phyloP scores from a whole-genome alignment of 805 yeast genomes.

The Candida montana region DNA sequence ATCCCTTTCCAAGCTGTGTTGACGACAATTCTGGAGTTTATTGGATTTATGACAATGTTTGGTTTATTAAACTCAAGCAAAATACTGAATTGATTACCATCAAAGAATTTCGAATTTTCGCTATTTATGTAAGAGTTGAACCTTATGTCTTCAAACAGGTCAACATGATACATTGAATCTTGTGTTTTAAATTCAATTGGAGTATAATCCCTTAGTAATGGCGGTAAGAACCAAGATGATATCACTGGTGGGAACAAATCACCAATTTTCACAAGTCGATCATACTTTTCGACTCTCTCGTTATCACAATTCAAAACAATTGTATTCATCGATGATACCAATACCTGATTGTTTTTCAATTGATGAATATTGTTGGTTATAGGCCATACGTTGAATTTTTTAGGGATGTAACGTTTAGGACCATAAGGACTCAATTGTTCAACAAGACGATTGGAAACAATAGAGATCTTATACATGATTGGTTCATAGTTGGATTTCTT shows the following conservation, averaged over 20 bases:
- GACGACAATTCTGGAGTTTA: slow-evolving; percentile 14
- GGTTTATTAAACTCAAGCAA: slow-evolving; percentile 21
- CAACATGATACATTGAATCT: slow-evolving; percentile 7
- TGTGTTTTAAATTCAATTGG: slow-evolving; percentile 3
- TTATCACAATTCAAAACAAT: slow-evolving; percentile 15
- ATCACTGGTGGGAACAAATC: slow-evolving; percentile 16
- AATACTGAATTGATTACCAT: slow-evolving; percentile 12
- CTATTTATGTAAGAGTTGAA: slow-evolving; percentile 10
- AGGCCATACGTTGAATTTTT: slow-evolving; percentile 21
- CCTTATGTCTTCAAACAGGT: slow-evolving; percentile 12
- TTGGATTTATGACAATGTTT: slow-evolving; percentile 16
- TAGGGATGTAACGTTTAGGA: slow-evolving; percentile 10
- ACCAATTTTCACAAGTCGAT: not conserved
- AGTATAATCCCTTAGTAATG: slow-evolving; percentile 9
- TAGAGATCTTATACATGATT: slow-evolving; percentile 20
- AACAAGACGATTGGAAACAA: slow-evolving; percentile 15
- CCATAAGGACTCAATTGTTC: slow-evolving; percentile 15
- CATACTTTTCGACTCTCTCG: not conserved
- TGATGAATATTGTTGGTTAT: slow-evolving; percentile 22
- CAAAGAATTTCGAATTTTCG: slow-evolving; percentile 4
- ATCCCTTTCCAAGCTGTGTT: slow-evolving; percentile 21
- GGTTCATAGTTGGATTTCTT: slow-evolving; percentile 8
- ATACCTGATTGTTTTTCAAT: slow-evolving; percentile 14
- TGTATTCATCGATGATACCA: slow-evolving; percentile 19
- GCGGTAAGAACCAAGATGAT: slow-evolving; percentile 16